Base-by-base conservation (phyloP, 225 moss, liverwort and hornwort species). In the Physcomitrellopsis africana region DNA sequence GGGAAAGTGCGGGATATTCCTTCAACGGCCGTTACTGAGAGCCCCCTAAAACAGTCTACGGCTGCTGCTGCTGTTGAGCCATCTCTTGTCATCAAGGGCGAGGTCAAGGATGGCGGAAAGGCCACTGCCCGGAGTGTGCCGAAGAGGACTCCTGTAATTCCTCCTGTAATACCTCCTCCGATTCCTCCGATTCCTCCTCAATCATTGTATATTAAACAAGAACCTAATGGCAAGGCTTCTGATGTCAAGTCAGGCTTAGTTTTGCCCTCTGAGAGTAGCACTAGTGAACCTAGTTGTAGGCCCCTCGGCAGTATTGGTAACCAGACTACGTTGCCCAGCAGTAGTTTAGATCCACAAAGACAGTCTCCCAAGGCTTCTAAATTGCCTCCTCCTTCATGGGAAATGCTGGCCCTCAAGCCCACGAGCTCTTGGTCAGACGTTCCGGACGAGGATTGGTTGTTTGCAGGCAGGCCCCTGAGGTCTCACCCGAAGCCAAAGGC, bases 391-490 rank as follows among this genome's bases (percentile, higher is more conserved):
- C 86, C 83, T 67, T 80, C 85, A 84, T 86, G 84, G 85, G 91
- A 83, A 80, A 79, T 79, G 67, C 72, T 79, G 78, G 79, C 76
- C 68, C 85, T 94, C 82, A 89, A 81, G 76, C 86, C 82, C 77
- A 83, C 79, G 63, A 81, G 81, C 63, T 59, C 86, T 77, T 95
- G 89, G 92, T 88, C 95, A 81, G 91, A 87, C 73, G 70, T 89
- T 77, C 91, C 91, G 83, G 87, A 91, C 81, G 91, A 92, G 84
- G 91, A 95, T 81, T 95, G 95, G 95, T 86, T 95, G 75, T 78
- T 76, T 77, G 85, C 79, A 72, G 81, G 68, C 76, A 79, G 78
- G 76, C 72, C 82, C 91, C 81, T 86, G 82, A 76, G 86, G 80
- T 81, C 85, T 87, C 90, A 82, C 92, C 82, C 80, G 75, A 86